Conservation (phyloP, 805 yeast genomes). For the Wickerhamomyces mucosus region DNA sequence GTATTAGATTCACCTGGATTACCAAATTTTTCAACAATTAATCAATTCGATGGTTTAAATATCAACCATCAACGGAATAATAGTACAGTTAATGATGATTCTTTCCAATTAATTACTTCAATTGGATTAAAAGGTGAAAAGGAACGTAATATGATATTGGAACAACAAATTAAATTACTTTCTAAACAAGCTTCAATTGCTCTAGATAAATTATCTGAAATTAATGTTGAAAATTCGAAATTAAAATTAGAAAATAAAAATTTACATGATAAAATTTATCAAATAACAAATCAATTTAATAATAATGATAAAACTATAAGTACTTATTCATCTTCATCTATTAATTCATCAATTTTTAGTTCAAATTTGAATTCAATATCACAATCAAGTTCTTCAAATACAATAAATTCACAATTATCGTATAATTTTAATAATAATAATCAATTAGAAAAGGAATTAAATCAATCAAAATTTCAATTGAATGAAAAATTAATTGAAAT, state of each 20-base stretch:
- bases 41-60: neutral
- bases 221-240: conserved; percentile 11
- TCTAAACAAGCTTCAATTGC: conserved; percentile 20
- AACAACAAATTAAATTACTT: conserved; percentile 17
- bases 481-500: conserved; percentile 4
- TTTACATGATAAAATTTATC: conserved; percentile 6
- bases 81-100: neutral
- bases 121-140: conserved; percentile 18
- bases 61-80: neutral
- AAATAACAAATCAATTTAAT: neutral
- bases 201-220: conserved; percentile 17
- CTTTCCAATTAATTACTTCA: conserved; percentile 1
- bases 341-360: conserved; percentile 5
- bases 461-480: conserved; percentile 5
- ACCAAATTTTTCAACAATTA: neutral
- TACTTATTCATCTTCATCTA: conserved; percentile 1
- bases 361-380: conserved; percentile 6
- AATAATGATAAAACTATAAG: neutral
- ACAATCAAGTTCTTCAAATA: conserved; percentile 13
- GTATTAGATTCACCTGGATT: neutral
- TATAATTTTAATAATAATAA: conserved; percentile 1
- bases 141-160: conserved; percentile 18
- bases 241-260: conserved; percentile 12
- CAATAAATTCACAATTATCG: conserved; percentile 8
- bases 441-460: conserved; percentile 8